These are phyloP conservation scores for Carpinus viminea DNA, from an alignment of 306 rosid species.

Conservation along the genomic window DNA sequence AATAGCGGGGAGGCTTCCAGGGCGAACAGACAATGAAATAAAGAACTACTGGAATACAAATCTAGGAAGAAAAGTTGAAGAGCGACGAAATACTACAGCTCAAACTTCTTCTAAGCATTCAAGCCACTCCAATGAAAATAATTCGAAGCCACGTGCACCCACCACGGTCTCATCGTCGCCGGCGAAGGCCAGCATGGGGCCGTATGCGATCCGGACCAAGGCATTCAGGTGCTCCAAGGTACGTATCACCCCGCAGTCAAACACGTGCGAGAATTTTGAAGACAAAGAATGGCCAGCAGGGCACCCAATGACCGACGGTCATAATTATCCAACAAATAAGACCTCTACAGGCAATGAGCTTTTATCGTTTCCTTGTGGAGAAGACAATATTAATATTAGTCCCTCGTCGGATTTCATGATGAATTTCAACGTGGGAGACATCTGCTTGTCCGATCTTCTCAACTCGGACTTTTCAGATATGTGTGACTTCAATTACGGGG, in stretches of 20 bases:
- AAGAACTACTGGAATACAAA: conserved; percentile 14
- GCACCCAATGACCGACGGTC: background rate
- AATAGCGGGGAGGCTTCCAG: conserved; percentile 10
- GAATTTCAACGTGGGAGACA: background rate
- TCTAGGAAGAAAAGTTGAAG: conserved; percentile 6
- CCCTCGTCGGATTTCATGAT: background rate
- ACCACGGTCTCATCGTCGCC: background rate
- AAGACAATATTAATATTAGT: background rate
- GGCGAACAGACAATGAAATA: conserved; percentile 19
- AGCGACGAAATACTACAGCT: background rate
- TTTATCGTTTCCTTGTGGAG: background rate
- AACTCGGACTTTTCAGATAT: background rate
- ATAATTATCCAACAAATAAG: background rate
- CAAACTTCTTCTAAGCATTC: background rate
- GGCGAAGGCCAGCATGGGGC: background rate
- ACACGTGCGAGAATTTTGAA: background rate
- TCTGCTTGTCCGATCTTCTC: background rate
- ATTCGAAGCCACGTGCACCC: background rate
- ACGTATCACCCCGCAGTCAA: conserved; percentile 20
- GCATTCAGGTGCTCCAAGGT: conserved; percentile 43
- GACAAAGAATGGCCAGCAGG: background rate
- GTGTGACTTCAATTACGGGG: background rate
- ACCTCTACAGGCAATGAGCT: background rate
- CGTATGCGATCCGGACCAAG: conserved; percentile 35
- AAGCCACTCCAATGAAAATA: background rate